Evolutionary conservation across 345 rosid genomes (phyloP), one percentile per base, ranked within the genome.

Genomic region (Erysimum cheiranthoides): DNA sequence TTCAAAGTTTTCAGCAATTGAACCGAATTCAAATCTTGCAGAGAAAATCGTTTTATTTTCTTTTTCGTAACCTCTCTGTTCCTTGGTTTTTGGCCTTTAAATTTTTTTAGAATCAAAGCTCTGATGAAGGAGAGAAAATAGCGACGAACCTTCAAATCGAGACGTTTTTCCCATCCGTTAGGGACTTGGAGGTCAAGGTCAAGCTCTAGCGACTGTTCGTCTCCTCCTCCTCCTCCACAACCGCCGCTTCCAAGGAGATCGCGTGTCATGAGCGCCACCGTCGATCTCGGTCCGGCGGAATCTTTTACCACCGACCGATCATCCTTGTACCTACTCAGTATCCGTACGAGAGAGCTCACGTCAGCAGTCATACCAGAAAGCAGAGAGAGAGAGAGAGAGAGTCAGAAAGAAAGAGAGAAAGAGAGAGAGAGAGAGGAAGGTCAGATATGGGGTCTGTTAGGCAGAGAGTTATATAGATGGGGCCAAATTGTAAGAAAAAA

Each of bases 181-280:
- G 99, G 98, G 11, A 90, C 99, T 65, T 90, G 85, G 13, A 89
- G 75, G 61, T 95, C 98, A 46, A 95, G 90, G 85, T 95, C 96
- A 73, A 90, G 85, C 73, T 95, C 98, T 25, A 82, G 85, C 1
- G 85, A 83, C 51, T 84, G 90, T 21, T 82, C 71, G 43, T n/a
- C 61, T 18, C 59, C 53, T 30, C 59, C 70, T 5, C 54, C 73
- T 9, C 69, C 77, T 1, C 31, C 28, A 8, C 46, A 60, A 7
- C 82, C 82, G 14, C 68, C 34, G 50, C 50, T 77, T 42, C 82
- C 79, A 4, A 95, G 97, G 72, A 95, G 78, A 79, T 95, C 97
- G 40, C 83, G 85, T 5, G 99, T 92, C 81, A 60, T 72, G 10
- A 73, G 63, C 1, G 70, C 14, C 73, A 80, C 79, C 71, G 91